Evolutionary conservation across 192 early-diverging fungal species (phyloP), one percentile per base, ranked within the genome.

Genomic region (Linnemannia zychae): DNA sequence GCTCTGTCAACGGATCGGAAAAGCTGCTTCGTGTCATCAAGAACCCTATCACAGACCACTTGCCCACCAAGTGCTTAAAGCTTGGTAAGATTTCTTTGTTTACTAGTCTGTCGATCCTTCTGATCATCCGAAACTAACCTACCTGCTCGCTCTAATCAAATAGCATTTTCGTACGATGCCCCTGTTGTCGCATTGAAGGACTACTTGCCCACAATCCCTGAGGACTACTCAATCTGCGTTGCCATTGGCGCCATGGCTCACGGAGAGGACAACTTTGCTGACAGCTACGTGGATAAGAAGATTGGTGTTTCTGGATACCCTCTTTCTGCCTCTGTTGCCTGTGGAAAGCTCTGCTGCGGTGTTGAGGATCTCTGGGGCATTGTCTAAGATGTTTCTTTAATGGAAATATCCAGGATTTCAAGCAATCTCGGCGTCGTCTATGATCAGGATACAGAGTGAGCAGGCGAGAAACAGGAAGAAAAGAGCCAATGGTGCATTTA

Each of bases 241-340:
- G 96, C 96, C 40, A 95, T 99, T 71, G 98, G 99, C 40, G 97
- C 99, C 7, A 95, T 99, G 94, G 96, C 99, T 33, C 99, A 98
- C 81, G 99, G 99, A 44, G 89, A 90, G 53, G 99, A 99, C 80
- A 91, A 97, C 88, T 99, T 97, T 93, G 98, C 97, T 12, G 98
- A 99, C 81, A 89, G 93, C 28, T 96, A 97, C 84, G 95, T 99
- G 34, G 98, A 99, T 87, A 97, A 98, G 78, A 99, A 99, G 90
- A 97, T 99, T 74, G 95, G 97, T 57, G 94, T 99, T 40, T 97
- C 96, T 3, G 97, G 99, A 86, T 99, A 98, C 88, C 96, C 98
- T 9, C 90, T 99, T 52, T 97, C 96, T 46, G 99, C 99, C 20
- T 96, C 96, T 3, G 97, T 99, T n/a, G 97, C 99, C 0, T 99